Conservation (phyloP, 2,329 filamentous ascomycete species). For the Apiospora arundinis region DNA sequence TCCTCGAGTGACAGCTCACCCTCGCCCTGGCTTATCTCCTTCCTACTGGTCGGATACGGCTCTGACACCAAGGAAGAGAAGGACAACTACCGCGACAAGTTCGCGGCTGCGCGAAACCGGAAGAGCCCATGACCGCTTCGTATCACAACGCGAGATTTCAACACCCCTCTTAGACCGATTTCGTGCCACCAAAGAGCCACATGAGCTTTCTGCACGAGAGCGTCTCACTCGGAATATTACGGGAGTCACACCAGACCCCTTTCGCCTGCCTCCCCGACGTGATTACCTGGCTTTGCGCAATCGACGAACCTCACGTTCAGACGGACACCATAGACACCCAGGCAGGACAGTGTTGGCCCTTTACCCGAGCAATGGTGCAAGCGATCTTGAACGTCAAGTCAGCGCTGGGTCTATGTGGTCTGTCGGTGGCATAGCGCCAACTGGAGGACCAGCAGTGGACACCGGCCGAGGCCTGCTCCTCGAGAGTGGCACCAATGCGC, state of each 20-base stretch:
- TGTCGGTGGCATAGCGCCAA: conserved; percentile 73
- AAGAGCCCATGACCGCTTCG: conserved; percentile 54
- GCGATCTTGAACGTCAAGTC: conserved; percentile 47
- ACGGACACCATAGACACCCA: conserved; percentile 35
- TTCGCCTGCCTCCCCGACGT: conserved; percentile 43
- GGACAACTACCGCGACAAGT: not conserved
- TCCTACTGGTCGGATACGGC: conserved; percentile 24
- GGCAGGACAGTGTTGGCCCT: conserved; percentile 14
- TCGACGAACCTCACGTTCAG: conserved; percentile 37
- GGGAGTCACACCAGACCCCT: conserved; percentile 49
- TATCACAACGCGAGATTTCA: conserved; percentile 49
- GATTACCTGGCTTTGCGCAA: conserved; percentile 33
- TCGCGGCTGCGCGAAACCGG: not conserved
- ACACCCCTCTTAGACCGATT: conserved; percentile 51
- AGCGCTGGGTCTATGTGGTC: conserved; percentile 78
- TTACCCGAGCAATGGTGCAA: conserved; percentile 24
- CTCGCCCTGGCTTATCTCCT: conserved; percentile 9
- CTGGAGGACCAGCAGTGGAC: conserved; percentile 60
- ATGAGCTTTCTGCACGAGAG: conserved; percentile 51
- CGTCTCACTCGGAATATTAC: conserved; percentile 45
- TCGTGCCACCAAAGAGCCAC: conserved; percentile 49
- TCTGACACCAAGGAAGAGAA: not conserved
- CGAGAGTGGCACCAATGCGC: conserved; percentile 76
- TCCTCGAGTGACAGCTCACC: not conserved
- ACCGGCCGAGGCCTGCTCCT: conserved; percentile 69